These are phyloP conservation scores for Xylariales sp. DNA, from an alignment of 2,329 filamentous ascomycete species.

Conservation along the genomic window DNA sequence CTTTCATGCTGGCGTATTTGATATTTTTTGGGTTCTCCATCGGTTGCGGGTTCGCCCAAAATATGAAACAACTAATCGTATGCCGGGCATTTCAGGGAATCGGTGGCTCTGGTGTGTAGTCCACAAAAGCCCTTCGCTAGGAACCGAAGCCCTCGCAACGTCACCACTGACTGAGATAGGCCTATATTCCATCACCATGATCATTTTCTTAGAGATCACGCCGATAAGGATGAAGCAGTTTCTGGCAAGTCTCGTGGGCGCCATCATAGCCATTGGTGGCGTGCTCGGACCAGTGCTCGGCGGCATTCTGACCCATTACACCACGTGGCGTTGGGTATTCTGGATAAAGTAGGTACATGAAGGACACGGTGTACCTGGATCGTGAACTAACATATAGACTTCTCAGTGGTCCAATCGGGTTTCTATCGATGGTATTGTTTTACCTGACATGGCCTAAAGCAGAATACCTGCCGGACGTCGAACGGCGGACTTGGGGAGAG, in stretches of 20 bases:
- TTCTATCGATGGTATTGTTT: slow-evolving; percentile 41
- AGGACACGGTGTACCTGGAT: too few species aligned
- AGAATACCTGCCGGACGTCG: slow-evolving; percentile 30
- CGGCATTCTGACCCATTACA: slow-evolving; percentile 43
- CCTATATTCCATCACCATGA: slow-evolving; percentile 52
- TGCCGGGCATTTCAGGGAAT: slow-evolving; percentile 47
- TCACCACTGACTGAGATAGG: slow-evolving; percentile 23
- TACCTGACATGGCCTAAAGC: slow-evolving; percentile 44
- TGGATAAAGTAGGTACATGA: slow-evolving; percentile 49
- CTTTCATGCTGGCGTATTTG: slow-evolving; percentile 44
- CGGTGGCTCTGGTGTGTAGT: slow-evolving; percentile 41
- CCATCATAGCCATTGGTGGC: slow-evolving; percentile 43
- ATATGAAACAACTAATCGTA: slow-evolving; percentile 41
- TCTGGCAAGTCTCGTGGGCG: slow-evolving; percentile 43
- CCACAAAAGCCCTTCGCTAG: not conserved
- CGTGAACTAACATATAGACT: too few species aligned
- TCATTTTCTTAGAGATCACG: slow-evolving; percentile 47
- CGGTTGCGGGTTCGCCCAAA: slow-evolving; percentile 44
- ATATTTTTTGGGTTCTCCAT: slow-evolving; percentile 55
- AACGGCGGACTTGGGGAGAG: slow-evolving; percentile 40
- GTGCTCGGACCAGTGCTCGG: slow-evolving; percentile 49
- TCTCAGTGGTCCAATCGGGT: slow-evolving; percentile 47
- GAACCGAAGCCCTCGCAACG: too few species aligned
- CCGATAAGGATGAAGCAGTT: slow-evolving; percentile 33
- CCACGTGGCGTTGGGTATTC: slow-evolving; percentile 52